Evolutionary conservation across 2,329 filamentous ascomycete genomes (phyloP).

Genomic region (Calonectria crousiana): DNA sequence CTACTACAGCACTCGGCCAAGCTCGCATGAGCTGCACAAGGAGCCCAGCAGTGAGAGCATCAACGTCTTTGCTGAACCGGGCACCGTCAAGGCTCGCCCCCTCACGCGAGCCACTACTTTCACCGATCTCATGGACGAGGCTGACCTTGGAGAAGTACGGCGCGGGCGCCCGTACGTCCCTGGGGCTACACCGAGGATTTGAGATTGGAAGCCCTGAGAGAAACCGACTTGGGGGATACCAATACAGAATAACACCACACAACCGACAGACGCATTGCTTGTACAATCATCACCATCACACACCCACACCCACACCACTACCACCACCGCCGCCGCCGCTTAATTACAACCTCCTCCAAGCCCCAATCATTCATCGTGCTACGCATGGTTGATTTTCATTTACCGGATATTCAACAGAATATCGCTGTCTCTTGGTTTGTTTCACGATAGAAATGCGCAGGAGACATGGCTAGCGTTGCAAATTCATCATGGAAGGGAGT

Average conservation of each 20-base stretch:
- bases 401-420: not conserved
- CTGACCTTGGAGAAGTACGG: slow-evolving; percentile 56
- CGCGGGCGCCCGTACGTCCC: slow-evolving; percentile 59
- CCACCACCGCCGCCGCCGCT: not conserved
- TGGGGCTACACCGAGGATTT: slow-evolving; percentile 49
- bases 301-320: not conserved
- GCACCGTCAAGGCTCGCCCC: slow-evolving; percentile 47
- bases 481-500: slow-evolving; percentile 32
- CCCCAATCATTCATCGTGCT: slow-evolving; percentile 10
- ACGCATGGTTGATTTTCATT: slow-evolving; percentile 1
- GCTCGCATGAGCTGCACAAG: slow-evolving; percentile 52
- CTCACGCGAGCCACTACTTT: slow-evolving; percentile 60
- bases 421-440: not conserved
- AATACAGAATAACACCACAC: not conserved
- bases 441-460: slow-evolving; percentile 23
- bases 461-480: slow-evolving; percentile 28
- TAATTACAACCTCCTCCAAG: slow-evolving; percentile 13
- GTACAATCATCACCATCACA: not conserved
- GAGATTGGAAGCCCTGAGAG: not conserved
- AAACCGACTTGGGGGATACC: not conserved
- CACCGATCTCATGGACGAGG: slow-evolving; percentile 65
- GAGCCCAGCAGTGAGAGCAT: slow-evolving; percentile 63
- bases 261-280: not conserved
- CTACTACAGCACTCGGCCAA: slow-evolving; percentile 39
- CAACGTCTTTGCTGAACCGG: slow-evolving; percentile 64